Percentiles rank a stretch among this genome's conserved stretches.
Evolutionary conservation across 495 filamentous ascomycete genomes (phyloP).

Genomic region (Neurospora sp.): DNA sequence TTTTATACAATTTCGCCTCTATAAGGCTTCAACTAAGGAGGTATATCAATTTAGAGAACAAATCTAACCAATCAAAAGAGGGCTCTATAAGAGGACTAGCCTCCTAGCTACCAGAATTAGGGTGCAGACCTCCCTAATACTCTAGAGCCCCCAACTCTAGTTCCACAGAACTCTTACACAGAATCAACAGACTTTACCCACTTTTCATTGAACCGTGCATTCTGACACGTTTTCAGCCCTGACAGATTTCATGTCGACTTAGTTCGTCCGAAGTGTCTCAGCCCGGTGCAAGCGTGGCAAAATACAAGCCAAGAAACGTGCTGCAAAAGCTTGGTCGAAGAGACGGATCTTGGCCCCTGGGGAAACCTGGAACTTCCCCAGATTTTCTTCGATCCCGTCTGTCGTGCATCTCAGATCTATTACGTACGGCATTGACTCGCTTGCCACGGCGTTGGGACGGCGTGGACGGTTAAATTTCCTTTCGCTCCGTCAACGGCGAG

Average conservation of each 20-base stretch:
- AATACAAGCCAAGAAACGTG: neutral
- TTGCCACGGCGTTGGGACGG: neutral
- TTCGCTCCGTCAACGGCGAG: neutral
- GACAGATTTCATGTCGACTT: neutral
- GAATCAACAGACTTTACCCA: too few relatives aligned
- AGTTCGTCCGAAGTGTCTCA: neutral
- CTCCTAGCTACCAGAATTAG: too few relatives aligned
- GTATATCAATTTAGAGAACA: too few relatives aligned
- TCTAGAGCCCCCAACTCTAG: too few relatives aligned
- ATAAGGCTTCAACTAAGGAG: too few relatives aligned
- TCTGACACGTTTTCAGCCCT: neutral
- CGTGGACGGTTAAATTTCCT: neutral
- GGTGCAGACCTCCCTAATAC: too few relatives aligned
- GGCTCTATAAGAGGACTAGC: too few relatives aligned
- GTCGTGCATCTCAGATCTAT: neutral
- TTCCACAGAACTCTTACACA: too few relatives aligned
- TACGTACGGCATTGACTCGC: neutral
- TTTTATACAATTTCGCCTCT: too few relatives aligned
- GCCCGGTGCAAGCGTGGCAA: neutral
- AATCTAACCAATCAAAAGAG: too few relatives aligned
- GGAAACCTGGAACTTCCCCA: neutral
- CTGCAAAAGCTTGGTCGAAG: neutral
- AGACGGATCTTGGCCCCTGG: neutral
- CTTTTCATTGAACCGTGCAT: too few relatives aligned
- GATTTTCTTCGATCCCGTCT: neutral